Conservation (phyloP, 2,329 filamentous ascomycete species). For the Metarhizium album region DNA sequence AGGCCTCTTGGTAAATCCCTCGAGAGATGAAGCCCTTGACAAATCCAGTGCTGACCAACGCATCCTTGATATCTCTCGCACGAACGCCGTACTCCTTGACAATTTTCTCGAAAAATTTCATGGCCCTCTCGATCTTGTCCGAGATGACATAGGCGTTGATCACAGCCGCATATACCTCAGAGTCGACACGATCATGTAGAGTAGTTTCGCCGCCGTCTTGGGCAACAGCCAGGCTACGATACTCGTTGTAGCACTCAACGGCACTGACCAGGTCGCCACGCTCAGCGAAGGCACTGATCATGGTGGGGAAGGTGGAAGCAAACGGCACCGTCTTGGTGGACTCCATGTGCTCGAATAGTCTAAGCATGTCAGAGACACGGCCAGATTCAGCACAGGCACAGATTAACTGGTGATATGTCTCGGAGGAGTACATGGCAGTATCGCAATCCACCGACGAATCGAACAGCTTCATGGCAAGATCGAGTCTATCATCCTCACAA, state of each 20-base stretch:
- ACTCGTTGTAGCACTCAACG: slow-evolving; percentile 92
- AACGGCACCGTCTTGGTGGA: slow-evolving; percentile 60
- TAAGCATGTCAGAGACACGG: slow-evolving; percentile 78
- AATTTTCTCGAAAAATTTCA: slow-evolving; percentile 78
- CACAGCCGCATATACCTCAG: slow-evolving; percentile 80
- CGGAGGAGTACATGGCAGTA: slow-evolving; percentile 58
- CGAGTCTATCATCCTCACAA: slow-evolving; percentile 75
- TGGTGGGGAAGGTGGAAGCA: slow-evolving; percentile 74
- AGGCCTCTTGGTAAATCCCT: slow-evolving; percentile 61
- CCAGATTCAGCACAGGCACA: slow-evolving; percentile 76
- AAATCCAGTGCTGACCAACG: slow-evolving; percentile 63
- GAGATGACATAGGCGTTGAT: slow-evolving; percentile 81
- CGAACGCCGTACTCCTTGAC: slow-evolving; percentile 49
- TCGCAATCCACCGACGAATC: slow-evolving; percentile 58
- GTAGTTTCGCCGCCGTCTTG: slow-evolving; percentile 64
- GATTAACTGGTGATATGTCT: slow-evolving; percentile 78
- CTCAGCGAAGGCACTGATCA: slow-evolving; percentile 88
- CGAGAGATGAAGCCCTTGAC: slow-evolving; percentile 66
- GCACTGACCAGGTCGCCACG: slow-evolving; percentile 75
- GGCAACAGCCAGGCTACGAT: slow-evolving; percentile 77
- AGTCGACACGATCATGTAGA: slow-evolving; percentile 63
- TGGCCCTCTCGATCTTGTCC: slow-evolving; percentile 68
- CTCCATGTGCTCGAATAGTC: slow-evolving; percentile 88
- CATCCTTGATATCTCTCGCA: slow-evolving; percentile 55
- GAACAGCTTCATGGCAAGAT: slow-evolving; percentile 78